Base-by-base conservation (phyloP, 371 early-diverging fungal species). In the Fennellomyces sp. region DNA sequence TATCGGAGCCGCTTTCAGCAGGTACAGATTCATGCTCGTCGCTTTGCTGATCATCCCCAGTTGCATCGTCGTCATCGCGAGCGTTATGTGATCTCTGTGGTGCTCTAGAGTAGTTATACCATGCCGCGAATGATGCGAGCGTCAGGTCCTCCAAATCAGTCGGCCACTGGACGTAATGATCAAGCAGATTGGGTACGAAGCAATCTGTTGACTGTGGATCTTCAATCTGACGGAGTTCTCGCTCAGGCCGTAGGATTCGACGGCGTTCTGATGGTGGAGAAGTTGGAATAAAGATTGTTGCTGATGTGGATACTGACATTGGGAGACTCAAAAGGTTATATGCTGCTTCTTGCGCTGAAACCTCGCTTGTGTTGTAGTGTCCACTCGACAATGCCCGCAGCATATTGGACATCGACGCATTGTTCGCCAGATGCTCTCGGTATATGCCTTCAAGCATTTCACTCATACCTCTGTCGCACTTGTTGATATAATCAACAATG, bases 281-380 rank as follows among this genome's bases (percentile, higher is more conserved):
- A 23, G 45, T 19, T 45, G 23, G 45, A 19, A 45, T 45, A n/a
- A 19, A 45, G n/a, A 23, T 17, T 6, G 17, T n/a, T 5, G 7
- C 23, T 23, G 45, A 19, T 7, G 19, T 45, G 5, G 45, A 15
- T 23, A 19, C 45, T 7, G 19, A 19, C 45, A 45, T 45, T 15
- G 45, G 38, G n/a, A 36, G 38, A 11, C 38, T 10, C 38, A 36
- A 36, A 10, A 36, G n/a, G 38, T 36, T 36, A 23, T 45, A 45
- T 23, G 45, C 45, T 23, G 45, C 45, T 45, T 45, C 45, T 45
- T 45, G 45, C 5, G 45, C 45, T 45, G 45, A 45, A 8, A 45
- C n/a, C 7, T 45, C 19, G n/a, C 45, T 45, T 7, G n/a, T 45
- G n/a, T 45, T 45, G 45, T 45, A 45, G 45, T 23, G 23, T 8